Percentiles rank a stretch among this genome's conserved stretches.
Evolutionary conservation across 257 asterid genomes (phyloP).

Genomic region (Jacaranda mimosifolia): DNA sequence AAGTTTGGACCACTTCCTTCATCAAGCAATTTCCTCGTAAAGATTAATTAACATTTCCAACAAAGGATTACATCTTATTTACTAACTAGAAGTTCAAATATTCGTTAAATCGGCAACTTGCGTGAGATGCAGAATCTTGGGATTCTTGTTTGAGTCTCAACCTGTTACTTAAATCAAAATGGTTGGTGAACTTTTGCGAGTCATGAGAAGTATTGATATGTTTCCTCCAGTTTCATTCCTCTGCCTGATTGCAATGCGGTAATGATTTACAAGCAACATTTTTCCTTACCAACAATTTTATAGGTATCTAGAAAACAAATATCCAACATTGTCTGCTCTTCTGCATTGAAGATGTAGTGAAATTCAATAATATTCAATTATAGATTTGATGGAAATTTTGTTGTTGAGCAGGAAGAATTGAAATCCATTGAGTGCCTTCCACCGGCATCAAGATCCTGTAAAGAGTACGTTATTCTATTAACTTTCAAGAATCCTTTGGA

Average conservation of each 20-base stretch:
- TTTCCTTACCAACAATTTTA: background rate
- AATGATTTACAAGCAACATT: background rate
- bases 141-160: too few relatives aligned
- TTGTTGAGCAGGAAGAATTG: constrained; percentile 73
- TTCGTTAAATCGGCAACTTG: constrained; percentile 27
- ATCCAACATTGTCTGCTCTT: background rate
- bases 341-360: background rate
- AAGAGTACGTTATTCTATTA: constrained; percentile 62
- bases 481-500: background rate
- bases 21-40: background rate
- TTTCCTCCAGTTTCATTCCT: background rate
- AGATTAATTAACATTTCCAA: constrained; percentile 26
- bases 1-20: constrained; percentile 39
- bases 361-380: background rate
- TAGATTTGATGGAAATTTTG: constrained; percentile 15
- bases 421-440: constrained; percentile 71
- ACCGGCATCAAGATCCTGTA: constrained; percentile 76
- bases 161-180: background rate
- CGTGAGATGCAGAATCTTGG: constrained; percentile 15
- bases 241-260: background rate
- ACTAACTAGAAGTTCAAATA: background rate
- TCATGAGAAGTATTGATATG: background rate
- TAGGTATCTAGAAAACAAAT: background rate
- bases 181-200: too few relatives aligned
- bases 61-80: constrained; percentile 12